Base-by-base conservation (phyloP, 2,329 filamentous ascomycete species). In the Fusarium sp. region DNA sequence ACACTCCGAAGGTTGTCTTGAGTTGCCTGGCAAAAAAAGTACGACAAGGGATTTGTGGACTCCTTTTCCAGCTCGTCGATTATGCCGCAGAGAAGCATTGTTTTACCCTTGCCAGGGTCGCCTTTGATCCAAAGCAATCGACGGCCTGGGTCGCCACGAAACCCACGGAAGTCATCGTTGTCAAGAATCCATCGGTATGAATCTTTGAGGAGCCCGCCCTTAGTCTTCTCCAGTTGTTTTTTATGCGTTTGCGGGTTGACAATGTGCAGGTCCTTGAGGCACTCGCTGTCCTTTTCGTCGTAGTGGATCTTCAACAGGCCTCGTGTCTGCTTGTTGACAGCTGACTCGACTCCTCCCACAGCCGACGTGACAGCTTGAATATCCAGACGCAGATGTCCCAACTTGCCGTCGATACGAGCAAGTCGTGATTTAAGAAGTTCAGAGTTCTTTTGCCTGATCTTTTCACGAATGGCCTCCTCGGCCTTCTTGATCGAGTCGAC, bases 21-120 rank as follows among this genome's bases (percentile, higher is more conserved):
- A 1, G 81, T 83, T 6, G 79, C 82, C 66, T 89, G 83, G 68
- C 84, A 88, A 74, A 88, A 88, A 76, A 86, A 86, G 68, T 68
- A 77, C 7, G 73, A 66, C 31, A 83, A 10, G 0, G 9, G 1
- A 0, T 40, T 38, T 5, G 16, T 13, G 4, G 47, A 4, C 4
- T 36, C 13, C 2, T 33, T 50, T 14, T 68, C 16, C 0, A 75
- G 22, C 8, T 82, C 70, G 11, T 82, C 52, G 20, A 80, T 77
- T 35, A 81, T 80, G 22, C 79, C 77, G 22, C 75, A 81, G 7
- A 82, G 78, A 2, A 83, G 70, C 81, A 83, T 84, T 0, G 81
- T 84, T 61, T 84, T 84, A 5, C 82, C 82, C 58, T 82, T 84
- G 9, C 81, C 81, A 0, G 82, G 80, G 40, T 80, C 79, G 4